Evolutionary conservation across 768 basidiomycete genomes (phyloP).

Genomic region (Candolleomyces eurysporus): DNA sequence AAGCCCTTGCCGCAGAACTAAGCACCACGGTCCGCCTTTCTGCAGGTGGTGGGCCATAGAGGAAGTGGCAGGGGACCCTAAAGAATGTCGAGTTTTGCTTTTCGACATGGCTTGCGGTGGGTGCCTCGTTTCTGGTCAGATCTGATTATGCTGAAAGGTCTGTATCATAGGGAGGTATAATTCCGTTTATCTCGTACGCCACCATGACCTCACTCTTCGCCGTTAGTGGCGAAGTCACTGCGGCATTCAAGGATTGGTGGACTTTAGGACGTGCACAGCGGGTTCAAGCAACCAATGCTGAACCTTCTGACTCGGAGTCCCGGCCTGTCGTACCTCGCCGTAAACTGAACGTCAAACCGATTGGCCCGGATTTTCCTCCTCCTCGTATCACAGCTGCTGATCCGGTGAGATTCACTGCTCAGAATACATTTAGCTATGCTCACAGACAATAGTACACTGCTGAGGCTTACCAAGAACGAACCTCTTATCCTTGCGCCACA

Average conservation of each 20-base stretch:
- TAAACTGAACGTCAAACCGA: background rate
- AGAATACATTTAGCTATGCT: too few relatives aligned
- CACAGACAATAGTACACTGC: slow-evolving; percentile 49
- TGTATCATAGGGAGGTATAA: background rate
- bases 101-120: slow-evolving; percentile 61
- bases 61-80: slow-evolving; percentile 7
- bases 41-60: slow-evolving; percentile 39
- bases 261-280: slow-evolving; percentile 14
- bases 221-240: slow-evolving; percentile 61
- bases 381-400: slow-evolving; percentile 45
- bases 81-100: slow-evolving; percentile 29
- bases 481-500: slow-evolving; percentile 50
- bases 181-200: too few relatives aligned
- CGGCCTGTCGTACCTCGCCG: background rate
- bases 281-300: background rate
- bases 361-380: slow-evolving; percentile 31
- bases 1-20: background rate
- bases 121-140: slow-evolving; percentile 24
- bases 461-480: slow-evolving; percentile 55
- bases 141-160: background rate
- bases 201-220: too few relatives aligned
- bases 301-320: background rate
- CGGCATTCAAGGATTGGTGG: slow-evolving; percentile 63
- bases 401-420: slow-evolving; percentile 36
- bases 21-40: background rate